Conservation (phyloP, 306 rosid species). For the Cercis canadensis region DNA sequence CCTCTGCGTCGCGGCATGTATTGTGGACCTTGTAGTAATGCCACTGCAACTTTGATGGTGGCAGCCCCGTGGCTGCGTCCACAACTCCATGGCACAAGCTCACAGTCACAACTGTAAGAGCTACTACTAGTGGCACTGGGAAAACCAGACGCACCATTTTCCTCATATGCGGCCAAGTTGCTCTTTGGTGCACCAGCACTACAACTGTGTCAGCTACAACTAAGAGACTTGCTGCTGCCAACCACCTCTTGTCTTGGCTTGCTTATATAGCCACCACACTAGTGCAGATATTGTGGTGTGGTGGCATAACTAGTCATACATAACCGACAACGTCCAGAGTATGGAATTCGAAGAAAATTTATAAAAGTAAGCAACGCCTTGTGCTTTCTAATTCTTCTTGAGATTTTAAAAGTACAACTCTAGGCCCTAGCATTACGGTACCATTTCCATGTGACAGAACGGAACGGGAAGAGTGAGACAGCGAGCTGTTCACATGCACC, state of each 20-base stretch:
- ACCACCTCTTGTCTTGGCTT: too few relatives aligned
- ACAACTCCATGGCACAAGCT: constrained; percentile 41
- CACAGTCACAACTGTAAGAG: constrained; percentile 37
- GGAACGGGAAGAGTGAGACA: constrained; percentile 42
- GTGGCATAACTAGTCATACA: too few relatives aligned
- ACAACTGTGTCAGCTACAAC: too few relatives aligned
- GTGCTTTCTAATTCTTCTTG: too few relatives aligned
- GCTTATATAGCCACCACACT: too few relatives aligned
- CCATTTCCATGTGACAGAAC: constrained; percentile 42
- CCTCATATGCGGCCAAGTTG: constrained; percentile 40
- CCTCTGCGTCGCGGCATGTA: constrained; percentile 59
- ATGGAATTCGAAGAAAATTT: too few relatives aligned
- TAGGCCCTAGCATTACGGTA: too few relatives aligned
- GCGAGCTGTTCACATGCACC: constrained; percentile 61
- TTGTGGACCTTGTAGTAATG: constrained; percentile 61
- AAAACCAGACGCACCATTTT: constrained; percentile 27
- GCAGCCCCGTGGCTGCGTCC: constrained; percentile 36
- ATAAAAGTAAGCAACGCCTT: too few relatives aligned
- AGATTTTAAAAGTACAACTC: too few relatives aligned
- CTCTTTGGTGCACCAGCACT: background rate
- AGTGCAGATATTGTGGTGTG: too few relatives aligned
- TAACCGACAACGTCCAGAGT: too few relatives aligned
- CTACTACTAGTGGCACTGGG: constrained; percentile 22
- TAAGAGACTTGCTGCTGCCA: too few relatives aligned
- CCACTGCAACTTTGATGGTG: constrained; percentile 50